Evolutionary conservation across 2,329 filamentous ascomycete genomes (phyloP).

Genomic region (Lasiodiplodia sp.): DNA sequence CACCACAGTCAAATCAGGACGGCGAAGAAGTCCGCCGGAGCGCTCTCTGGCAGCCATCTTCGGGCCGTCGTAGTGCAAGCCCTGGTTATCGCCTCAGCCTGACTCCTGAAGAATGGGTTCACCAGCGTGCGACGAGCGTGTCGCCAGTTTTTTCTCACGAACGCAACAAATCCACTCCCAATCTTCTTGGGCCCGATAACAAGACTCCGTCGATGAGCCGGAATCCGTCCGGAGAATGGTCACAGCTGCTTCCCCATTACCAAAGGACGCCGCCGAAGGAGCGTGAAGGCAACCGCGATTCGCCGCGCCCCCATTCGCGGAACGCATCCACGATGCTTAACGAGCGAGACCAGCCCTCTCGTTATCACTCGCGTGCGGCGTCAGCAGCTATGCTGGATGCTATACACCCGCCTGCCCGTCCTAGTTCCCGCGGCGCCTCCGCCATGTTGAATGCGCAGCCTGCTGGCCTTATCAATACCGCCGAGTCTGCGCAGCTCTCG

Average conservation of each 20-base stretch:
- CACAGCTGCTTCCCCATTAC: conserved; percentile 40
- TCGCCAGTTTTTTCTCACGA: conserved; percentile 53
- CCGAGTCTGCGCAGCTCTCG: conserved; percentile 69
- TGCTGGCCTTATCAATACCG: conserved; percentile 48
- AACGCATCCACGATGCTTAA: conserved; percentile 24
- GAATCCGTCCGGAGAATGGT: conserved; percentile 55
- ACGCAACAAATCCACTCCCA: conserved; percentile 48
- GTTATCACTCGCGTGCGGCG: conserved; percentile 34
- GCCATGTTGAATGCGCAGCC: conserved; percentile 43
- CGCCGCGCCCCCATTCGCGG: conserved; percentile 19
- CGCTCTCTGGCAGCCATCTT: conserved; percentile 78
- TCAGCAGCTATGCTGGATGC: conserved; percentile 31
- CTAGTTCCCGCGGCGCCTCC: conserved; percentile 67
- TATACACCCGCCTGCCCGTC: conserved; percentile 38
- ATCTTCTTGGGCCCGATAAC: conserved; percentile 51
- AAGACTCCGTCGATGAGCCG: conserved; percentile 52
- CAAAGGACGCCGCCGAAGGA: conserved; percentile 20
- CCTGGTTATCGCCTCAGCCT: conserved; percentile 47
- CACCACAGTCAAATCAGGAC: conserved; percentile 34
- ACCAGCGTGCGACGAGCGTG: conserved; percentile 71
- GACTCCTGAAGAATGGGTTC: conserved; percentile 83
- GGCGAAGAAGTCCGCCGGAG: conserved; percentile 63
- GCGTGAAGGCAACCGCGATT: conserved; percentile 5
- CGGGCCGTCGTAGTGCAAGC: conserved; percentile 19
- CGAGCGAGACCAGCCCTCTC: conserved; percentile 16